phyloP scores from a whole-genome alignment of 164 flowering plant species.

The Aristolochia contorta region DNA sequence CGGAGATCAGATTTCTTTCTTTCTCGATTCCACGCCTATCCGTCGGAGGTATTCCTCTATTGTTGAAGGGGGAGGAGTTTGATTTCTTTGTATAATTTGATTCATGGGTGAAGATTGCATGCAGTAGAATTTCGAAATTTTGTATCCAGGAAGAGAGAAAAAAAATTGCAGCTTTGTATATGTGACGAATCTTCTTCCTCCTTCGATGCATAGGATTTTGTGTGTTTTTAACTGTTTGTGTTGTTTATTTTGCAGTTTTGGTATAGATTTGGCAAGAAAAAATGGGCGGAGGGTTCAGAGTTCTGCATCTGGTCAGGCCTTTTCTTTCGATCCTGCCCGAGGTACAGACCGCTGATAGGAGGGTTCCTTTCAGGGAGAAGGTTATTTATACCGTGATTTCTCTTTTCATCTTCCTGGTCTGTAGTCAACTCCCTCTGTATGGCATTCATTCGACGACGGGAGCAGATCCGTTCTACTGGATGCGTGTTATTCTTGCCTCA shows the following conservation, averaged over 20 bases:
- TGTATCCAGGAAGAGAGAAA: background rate
- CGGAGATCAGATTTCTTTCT: too few relatives aligned
- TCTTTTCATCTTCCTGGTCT: conserved; percentile 40
- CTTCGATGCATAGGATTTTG: background rate
- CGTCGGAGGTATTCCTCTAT: too few relatives aligned
- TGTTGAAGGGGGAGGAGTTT: too few relatives aligned
- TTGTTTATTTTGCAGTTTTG: background rate
- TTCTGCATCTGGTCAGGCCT: conserved; percentile 43
- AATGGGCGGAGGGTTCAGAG: conserved; percentile 41
- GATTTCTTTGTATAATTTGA: too few relatives aligned
- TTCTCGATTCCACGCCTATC: too few relatives aligned
- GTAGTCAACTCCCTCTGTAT: conserved; percentile 53
- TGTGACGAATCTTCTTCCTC: background rate
- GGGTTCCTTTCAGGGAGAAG: conserved; percentile 48
- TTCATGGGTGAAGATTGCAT: too few relatives aligned
- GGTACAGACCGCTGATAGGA: conserved; percentile 41
- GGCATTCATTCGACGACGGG: conserved; percentile 54
- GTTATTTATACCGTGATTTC: conserved; percentile 47
- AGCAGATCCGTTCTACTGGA: conserved; percentile 54
- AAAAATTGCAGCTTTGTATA: background rate
- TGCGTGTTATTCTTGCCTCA: conserved; percentile 52
- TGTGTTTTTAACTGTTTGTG: background rate
- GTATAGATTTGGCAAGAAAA: background rate
- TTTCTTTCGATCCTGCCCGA: conserved; percentile 44
- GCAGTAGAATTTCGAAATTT: background rate